phyloP scores from a whole-genome alignment of 139 green algal species.

The Ostreobium quekettii region DNA sequence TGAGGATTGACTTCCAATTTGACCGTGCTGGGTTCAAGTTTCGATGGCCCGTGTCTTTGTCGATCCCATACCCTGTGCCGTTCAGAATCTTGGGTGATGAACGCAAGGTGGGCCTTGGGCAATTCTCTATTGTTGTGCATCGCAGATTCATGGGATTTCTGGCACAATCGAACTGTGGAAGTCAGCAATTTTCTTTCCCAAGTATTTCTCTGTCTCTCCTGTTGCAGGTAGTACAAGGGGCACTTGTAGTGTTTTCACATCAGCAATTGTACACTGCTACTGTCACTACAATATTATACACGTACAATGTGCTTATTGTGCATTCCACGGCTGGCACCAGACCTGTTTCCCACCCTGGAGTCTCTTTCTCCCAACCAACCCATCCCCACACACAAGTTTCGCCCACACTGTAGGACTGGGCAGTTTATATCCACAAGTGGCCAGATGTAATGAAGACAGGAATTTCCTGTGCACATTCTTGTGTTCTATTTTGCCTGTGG shows the following conservation, averaged over 20 bases:
- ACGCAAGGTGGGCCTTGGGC: slow-evolving; percentile 53
- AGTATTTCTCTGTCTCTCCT: not conserved
- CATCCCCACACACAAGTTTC: too few species aligned
- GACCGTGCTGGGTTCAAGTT: slow-evolving; percentile 75
- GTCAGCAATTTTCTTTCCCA: not conserved
- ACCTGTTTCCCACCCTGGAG: too few species aligned
- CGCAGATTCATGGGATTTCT: not conserved
- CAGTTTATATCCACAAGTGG: too few species aligned
- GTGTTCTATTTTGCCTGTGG: too few species aligned
- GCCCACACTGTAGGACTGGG: too few species aligned
- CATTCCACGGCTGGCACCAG: too few species aligned
- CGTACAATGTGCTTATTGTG: too few species aligned
- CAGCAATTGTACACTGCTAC: not conserved
- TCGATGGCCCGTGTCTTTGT: slow-evolving; percentile 67
- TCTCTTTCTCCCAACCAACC: too few species aligned
- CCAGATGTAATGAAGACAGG: too few species aligned
- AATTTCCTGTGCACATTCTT: too few species aligned
- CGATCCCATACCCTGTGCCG: slow-evolving; percentile 91
- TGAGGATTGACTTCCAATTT: slow-evolving; percentile 84
- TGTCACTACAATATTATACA: too few species aligned
- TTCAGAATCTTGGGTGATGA: slow-evolving; percentile 92
- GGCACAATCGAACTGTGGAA: not conserved
- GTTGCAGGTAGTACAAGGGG: not conserved
- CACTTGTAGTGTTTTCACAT: not conserved
- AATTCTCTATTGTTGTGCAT: not conserved